Percentiles rank a stretch among this genome's conserved stretches.
Evolutionary conservation across 179 eudicot genomes (phyloP).

Genomic region (Beta corolliflora): DNA sequence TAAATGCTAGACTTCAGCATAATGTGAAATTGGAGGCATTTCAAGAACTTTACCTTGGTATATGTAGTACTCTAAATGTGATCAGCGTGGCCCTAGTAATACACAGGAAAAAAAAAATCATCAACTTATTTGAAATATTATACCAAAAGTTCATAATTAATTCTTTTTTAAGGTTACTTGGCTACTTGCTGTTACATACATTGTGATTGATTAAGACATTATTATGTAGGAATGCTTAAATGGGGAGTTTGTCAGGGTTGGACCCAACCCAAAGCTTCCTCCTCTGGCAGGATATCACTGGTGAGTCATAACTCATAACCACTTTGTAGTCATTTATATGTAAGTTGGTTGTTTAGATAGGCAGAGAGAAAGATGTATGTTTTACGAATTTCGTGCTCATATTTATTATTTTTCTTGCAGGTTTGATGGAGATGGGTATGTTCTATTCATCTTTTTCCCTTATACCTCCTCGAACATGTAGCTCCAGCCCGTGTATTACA

Average conservation of each 20-base stretch:
- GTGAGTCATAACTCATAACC: slow-evolving; percentile 42
- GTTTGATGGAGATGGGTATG: slow-evolving; percentile 99
- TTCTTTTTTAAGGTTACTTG: background rate
- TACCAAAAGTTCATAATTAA: background rate
- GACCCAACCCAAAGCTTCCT: slow-evolving; percentile 89
- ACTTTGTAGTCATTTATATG: background rate
- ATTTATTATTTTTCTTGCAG: slow-evolving; percentile 47
- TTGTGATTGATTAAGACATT: background rate
- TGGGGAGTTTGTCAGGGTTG: slow-evolving; percentile 97
- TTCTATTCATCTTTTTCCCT: slow-evolving; percentile 22
- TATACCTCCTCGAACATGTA: background rate
- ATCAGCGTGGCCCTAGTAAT: background rate
- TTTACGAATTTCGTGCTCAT: slow-evolving; percentile 2
- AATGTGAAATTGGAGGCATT: background rate
- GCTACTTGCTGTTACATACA: background rate
- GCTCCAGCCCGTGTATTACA: background rate
- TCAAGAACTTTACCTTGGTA: background rate
- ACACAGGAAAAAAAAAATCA: background rate
- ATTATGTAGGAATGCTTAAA: slow-evolving; percentile 76
- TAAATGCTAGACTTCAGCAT: background rate
- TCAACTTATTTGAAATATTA: background rate
- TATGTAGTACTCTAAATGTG: background rate
- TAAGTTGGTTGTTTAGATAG: background rate
- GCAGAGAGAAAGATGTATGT: background rate
- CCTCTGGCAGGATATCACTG: slow-evolving; percentile 98